phyloP scores from a whole-genome alignment of 495 filamentous ascomycete species.

The Podospora conica region DNA sequence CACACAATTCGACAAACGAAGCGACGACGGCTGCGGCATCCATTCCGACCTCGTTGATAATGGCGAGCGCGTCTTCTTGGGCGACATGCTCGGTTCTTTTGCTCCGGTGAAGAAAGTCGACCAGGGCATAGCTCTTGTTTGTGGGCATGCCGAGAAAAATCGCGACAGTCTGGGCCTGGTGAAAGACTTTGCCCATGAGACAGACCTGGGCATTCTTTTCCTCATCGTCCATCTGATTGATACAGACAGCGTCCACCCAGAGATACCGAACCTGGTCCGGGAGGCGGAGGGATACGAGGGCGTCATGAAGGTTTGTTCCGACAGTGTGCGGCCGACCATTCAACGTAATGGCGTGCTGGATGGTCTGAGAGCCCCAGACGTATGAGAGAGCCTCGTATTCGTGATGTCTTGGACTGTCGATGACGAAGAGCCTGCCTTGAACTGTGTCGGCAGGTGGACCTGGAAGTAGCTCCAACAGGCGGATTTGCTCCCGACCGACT shows the following conservation, averaged over 20 bases:
- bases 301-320: no score
- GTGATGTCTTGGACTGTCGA: no score
- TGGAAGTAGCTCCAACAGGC: no score
- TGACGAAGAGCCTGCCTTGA: no score
- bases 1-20: conserved; percentile 1
- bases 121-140: background rate
- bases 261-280: background rate
- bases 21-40: background rate
- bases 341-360: no score
- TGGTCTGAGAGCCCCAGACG: no score
- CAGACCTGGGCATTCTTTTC: background rate
- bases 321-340: no score
- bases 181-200: background rate
- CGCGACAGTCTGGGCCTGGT: background rate
- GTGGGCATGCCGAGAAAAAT: background rate
- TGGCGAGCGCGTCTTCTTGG: background rate
- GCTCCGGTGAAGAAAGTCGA: background rate
- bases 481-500: no score
- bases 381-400: no score
- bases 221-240: background rate
- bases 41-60: background rate
- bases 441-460: no score
- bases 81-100: background rate
- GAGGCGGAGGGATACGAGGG: no score
- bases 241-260: background rate